A percentile compares a stretch with the other conserved stretches of the same genome.
These are phyloP conservation scores for Colletotrichum viniferum DNA, from an alignment of 2,329 filamentous ascomycete genomes.

Conservation along the genomic window DNA sequence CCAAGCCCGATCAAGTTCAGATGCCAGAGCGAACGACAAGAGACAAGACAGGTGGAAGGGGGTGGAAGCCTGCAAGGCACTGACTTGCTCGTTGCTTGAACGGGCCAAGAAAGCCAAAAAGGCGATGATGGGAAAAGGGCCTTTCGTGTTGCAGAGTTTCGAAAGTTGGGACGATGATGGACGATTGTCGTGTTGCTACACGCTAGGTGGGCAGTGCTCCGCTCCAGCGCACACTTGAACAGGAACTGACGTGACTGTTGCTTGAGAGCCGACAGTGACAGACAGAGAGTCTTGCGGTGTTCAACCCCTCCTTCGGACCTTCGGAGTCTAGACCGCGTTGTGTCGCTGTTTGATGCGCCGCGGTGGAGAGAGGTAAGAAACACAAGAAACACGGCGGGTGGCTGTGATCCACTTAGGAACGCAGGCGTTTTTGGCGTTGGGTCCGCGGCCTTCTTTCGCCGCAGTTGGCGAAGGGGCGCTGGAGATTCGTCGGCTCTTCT, in stretches of 20 bases:
- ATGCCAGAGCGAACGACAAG: background rate
- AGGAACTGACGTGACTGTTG: background rate
- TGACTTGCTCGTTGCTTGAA: background rate
- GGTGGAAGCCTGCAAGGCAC: background rate
- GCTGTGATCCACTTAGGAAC: background rate
- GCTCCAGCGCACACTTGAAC: background rate
- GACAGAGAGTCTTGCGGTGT: background rate
- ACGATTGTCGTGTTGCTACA: background rate
- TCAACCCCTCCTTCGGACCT: background rate
- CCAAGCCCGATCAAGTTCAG: constrained; percentile 5
- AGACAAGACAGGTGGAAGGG: background rate
- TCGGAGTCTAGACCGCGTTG: background rate
- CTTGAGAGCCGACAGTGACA: background rate
- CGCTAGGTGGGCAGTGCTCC: background rate
- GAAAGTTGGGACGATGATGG: constrained; percentile 11
- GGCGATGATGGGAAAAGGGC: background rate
- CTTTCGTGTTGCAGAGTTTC: constrained; percentile 11
- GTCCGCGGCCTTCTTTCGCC: background rate
- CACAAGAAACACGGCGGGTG: background rate
- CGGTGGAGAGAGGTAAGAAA: background rate
- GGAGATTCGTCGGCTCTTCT: background rate
- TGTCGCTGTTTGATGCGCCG: background rate
- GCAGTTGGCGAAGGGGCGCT: background rate
- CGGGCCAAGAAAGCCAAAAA: background rate
- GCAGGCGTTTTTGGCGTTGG: background rate